Evolutionary conservation across 257 asterid species (phyloP).

Genomic region (Thymus mandschuricus): DNA sequence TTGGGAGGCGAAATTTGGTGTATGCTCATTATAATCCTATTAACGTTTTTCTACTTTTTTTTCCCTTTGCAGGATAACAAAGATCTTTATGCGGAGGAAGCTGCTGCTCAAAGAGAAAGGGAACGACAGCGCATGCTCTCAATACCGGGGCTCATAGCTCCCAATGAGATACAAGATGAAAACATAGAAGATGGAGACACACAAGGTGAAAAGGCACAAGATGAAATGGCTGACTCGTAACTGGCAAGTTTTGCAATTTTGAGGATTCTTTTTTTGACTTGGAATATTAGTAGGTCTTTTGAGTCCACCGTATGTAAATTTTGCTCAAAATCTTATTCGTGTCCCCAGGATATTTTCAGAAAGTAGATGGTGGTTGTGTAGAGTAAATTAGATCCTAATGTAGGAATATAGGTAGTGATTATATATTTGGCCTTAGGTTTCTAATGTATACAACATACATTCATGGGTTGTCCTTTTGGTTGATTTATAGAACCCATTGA

Average conservation of each 20-base stretch:
- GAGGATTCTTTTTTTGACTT: slow-evolving; percentile 32
- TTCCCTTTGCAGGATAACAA: slow-evolving; percentile 73
- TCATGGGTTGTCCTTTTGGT: slow-evolving; percentile 42
- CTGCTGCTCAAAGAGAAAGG: slow-evolving; percentile 84
- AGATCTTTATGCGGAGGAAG: slow-evolving; percentile 93
- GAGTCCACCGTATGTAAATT: slow-evolving; percentile 33
- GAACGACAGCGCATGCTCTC: slow-evolving; percentile 87
- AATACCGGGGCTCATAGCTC: slow-evolving; percentile 89
- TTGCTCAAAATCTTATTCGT: slow-evolving; percentile 26
- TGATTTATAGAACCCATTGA: slow-evolving; percentile 16
- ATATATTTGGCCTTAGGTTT: slow-evolving; percentile 33
- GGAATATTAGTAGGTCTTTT: slow-evolving; percentile 31
- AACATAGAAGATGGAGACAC: not conserved
- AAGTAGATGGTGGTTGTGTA: slow-evolving; percentile 51
- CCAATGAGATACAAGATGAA: slow-evolving; percentile 90
- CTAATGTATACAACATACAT: slow-evolving; percentile 44
- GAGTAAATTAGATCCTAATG: slow-evolving; percentile 58
- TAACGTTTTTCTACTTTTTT: not conserved
- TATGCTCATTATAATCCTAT: not conserved
- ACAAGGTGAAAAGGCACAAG: slow-evolving; percentile 51
- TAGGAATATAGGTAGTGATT: slow-evolving; percentile 49
- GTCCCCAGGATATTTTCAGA: slow-evolving; percentile 31
- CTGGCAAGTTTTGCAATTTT: slow-evolving; percentile 33
- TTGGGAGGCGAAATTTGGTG: not conserved
- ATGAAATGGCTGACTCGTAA: slow-evolving; percentile 88